A percentile compares a stretch with the other conserved stretches of the same genome.
phyloP scores from a whole-genome alignment of 1,284 basidiomycete genomes.

The Wallemia hederae region DNA sequence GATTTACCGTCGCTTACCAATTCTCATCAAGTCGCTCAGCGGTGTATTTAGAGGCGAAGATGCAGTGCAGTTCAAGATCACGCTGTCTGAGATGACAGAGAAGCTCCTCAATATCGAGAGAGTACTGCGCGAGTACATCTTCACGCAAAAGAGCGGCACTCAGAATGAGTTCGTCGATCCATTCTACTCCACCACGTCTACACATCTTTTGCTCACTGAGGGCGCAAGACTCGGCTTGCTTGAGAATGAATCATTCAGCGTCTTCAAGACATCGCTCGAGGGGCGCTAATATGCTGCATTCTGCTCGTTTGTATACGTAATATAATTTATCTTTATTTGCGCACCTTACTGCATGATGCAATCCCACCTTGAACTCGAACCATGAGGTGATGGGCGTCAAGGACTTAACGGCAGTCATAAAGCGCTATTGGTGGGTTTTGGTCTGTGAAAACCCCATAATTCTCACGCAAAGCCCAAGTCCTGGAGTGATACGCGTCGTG shows the following conservation, averaged over 20 bases:
- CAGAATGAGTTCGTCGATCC: background rate
- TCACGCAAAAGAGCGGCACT: background rate
- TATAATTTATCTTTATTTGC: too few relatives aligned
- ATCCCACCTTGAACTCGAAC: too few relatives aligned
- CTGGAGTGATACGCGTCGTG: background rate
- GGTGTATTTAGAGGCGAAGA: conserved; percentile 29
- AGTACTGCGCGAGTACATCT: conserved; percentile 15
- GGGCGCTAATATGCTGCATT: background rate
- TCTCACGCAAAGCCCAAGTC: background rate
- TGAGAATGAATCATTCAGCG: background rate
- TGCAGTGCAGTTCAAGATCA: conserved; percentile 29
- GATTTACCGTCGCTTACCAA: conserved; percentile 30
- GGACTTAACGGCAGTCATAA: background rate
- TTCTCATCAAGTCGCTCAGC: conserved; percentile 36
- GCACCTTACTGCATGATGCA: too few relatives aligned
- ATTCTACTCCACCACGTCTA: conserved; percentile 1
- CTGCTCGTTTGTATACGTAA: too few relatives aligned
- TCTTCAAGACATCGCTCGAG: background rate
- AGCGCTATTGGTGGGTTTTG: background rate
- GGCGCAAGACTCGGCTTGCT: conserved; percentile 2
- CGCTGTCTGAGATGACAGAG: conserved; percentile 39
- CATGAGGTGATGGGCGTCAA: background rate
- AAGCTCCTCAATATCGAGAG: conserved; percentile 31
- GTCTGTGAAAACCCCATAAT: background rate
- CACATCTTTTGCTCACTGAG: conserved; percentile 5